phyloP scores from a whole-genome alignment of 192 early-diverging fungal species.

The Entophlyctis helioformis region DNA sequence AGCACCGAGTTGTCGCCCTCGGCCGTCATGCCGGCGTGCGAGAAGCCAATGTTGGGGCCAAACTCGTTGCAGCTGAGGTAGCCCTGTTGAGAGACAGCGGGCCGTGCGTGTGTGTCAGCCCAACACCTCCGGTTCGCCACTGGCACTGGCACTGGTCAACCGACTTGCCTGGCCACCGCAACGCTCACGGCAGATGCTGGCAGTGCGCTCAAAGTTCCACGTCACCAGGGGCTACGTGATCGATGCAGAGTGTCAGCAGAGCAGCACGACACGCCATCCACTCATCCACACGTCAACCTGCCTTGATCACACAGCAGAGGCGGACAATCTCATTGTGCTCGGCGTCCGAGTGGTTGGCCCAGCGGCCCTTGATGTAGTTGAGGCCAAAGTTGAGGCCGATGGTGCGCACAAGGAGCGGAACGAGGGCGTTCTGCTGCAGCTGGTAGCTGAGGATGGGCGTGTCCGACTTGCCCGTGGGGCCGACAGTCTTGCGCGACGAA shows the following conservation, averaged over 20 bases:
- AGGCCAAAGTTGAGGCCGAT: slow-evolving; percentile 63
- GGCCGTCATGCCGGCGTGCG: slow-evolving; percentile 68
- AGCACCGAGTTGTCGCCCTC: slow-evolving; percentile 70
- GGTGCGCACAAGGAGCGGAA: slow-evolving; percentile 54
- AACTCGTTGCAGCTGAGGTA: slow-evolving; percentile 57
- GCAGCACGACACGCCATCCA: neutral
- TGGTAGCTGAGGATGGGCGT: slow-evolving; percentile 66
- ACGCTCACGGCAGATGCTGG: slow-evolving; percentile 57
- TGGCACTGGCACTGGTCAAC: neutral
- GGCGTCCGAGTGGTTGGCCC: slow-evolving; percentile 24
- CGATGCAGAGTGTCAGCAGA: neutral
- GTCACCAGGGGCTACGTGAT: slow-evolving; percentile 43
- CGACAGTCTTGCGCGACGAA: slow-evolving; percentile 54
- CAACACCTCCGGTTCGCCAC: too few relatives aligned
- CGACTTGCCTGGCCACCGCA: slow-evolving; percentile 60
- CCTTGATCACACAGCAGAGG: slow-evolving; percentile 65
- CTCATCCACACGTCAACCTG: slow-evolving; percentile 9
- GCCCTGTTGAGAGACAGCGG: slow-evolving; percentile 22
- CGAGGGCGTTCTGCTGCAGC: slow-evolving; percentile 60
- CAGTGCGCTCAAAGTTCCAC: slow-evolving; percentile 61
- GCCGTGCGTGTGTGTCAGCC: too few relatives aligned
- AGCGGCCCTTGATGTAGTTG: slow-evolving; percentile 62
- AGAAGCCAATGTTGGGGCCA: slow-evolving; percentile 53
- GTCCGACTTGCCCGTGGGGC: slow-evolving; percentile 63
- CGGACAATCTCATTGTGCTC: slow-evolving; percentile 53